A percentile compares a stretch with the other conserved stretches of the same genome.
phyloP scores from a whole-genome alignment of 257 asterid species.

The Fraxinus anomala region DNA sequence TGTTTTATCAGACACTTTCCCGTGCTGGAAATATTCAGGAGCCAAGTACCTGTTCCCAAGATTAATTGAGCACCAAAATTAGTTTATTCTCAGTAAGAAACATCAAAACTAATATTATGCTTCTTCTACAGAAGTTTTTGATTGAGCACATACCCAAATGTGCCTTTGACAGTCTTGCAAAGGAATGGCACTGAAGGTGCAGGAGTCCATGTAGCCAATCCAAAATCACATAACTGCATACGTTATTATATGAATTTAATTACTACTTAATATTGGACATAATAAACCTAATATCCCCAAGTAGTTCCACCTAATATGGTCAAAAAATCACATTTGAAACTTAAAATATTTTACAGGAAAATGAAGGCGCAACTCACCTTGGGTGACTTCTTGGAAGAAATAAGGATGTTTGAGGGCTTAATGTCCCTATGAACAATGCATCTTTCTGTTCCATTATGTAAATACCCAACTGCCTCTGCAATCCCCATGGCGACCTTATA shows the following conservation, averaged over 20 bases:
- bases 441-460: constrained; percentile 79
- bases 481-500: constrained; percentile 75
- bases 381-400: constrained; percentile 71
- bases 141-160: constrained; percentile 73
- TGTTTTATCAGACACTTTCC: constrained; percentile 89
- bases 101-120: constrained; percentile 2
- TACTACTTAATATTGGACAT: background rate
- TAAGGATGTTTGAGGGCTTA: constrained; percentile 92
- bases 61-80: constrained; percentile 20
- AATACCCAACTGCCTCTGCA: constrained; percentile 74
- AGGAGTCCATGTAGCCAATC: constrained; percentile 92
- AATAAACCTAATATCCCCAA: constrained; percentile 2
- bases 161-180: constrained; percentile 93
- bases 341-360: constrained; percentile 13
- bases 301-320: constrained; percentile 30
- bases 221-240: constrained; percentile 82
- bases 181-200: constrained; percentile 89
- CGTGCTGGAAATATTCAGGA: constrained; percentile 95
- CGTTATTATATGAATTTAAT: constrained; percentile 17
- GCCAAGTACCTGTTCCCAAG: constrained; percentile 67
- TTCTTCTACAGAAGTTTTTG: background rate
- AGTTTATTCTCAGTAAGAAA: constrained; percentile 14
- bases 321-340: background rate
- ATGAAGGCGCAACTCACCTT: constrained; percentile 45
- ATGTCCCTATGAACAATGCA: constrained; percentile 93